Evolutionary conservation across 1,284 basidiomycete genomes (phyloP), one percentile per base, ranked within the genome.

Genomic region (Quambalaria eucalypti): DNA sequence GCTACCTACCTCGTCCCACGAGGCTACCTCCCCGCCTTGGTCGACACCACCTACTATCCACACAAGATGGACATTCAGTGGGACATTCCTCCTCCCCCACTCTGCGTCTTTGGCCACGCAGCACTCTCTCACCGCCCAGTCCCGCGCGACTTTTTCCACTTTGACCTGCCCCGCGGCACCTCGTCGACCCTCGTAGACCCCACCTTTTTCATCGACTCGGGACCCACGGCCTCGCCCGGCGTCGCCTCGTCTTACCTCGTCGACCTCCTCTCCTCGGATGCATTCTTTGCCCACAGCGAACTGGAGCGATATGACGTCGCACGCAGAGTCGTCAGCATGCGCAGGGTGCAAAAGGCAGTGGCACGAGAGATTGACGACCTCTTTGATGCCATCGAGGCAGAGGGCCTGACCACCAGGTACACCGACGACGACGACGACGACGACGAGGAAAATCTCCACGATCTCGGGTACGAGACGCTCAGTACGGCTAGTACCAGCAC

Each of bases 291-390:
- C 36, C 81, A 78, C 55, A 83, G 83, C 21, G 91, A 95, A 76
- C 81, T 82, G 62, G 86, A 87, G 62, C 78, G 90, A 57, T 96
- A 91, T 73, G 81, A 84, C 39, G 80, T 90, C 73, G 87, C 88
- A 1, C 82, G 83, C 49, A 77, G 82, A 8, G 82, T 91, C 0
- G 82, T 90, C 0, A 87, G 91, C 68, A 74, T 92, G 52, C 78
- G 86, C 50, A 78, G 86, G 59, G 76, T 58, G 19, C 76, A 76
- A 9, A 77, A 76, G 70, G 69, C 42, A 12, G 21, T 26, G 12
- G 31, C 31, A 16, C n/a, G n/a, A n/a, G n/a, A n/a, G n/a, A 21
- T 39, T 21, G 36, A 39, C 5, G 36, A 39, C 16, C 10, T 39
- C 16, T 21, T n/a, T 5, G 36, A 39, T 4, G 36, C 36, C 16